These are phyloP conservation scores for Phytopythium litorale DNA, from an alignment of 352 stramenopile species.

Conservation along the genomic window DNA sequence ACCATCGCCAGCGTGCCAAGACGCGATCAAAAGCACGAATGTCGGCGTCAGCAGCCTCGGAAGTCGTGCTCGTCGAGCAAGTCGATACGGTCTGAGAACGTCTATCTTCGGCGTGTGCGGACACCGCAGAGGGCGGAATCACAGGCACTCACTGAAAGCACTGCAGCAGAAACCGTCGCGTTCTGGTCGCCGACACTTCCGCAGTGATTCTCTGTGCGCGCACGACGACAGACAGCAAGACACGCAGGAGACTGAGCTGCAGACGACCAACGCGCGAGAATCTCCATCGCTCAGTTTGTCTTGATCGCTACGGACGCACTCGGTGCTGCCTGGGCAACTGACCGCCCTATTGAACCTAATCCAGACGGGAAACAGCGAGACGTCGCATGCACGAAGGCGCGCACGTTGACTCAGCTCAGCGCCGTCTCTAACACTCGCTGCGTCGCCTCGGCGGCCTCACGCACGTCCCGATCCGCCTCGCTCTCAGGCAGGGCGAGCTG, in stretches of 20 bases:
- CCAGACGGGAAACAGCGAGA: background rate
- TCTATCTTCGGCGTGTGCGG: background rate
- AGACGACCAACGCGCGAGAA: background rate
- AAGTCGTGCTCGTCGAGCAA: no score
- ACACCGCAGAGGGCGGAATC: background rate
- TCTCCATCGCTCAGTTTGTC: background rate
- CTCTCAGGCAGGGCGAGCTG: slow-evolving; percentile 50
- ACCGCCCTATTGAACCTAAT: background rate
- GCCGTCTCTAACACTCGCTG: slow-evolving; percentile 44
- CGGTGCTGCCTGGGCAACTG: background rate
- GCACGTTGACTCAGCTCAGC: slow-evolving; percentile 26
- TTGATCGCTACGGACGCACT: background rate
- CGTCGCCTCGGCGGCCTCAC: slow-evolving; percentile 62
- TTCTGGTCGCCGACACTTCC: background rate
- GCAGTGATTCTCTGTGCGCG: no score
- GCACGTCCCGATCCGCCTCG: slow-evolving; percentile 72
- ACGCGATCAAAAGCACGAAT: no score
- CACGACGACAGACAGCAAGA: background rate
- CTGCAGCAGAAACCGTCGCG: background rate
- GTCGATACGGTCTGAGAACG: background rate
- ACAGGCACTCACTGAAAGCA: background rate
- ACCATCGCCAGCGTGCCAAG: no score
- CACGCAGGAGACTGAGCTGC: background rate
- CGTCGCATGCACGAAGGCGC: background rate
- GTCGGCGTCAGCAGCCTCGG: no score